Conservation (phyloP, 2,329 filamentous ascomycete genomes). For the Trichoderma lentiforme region DNA sequence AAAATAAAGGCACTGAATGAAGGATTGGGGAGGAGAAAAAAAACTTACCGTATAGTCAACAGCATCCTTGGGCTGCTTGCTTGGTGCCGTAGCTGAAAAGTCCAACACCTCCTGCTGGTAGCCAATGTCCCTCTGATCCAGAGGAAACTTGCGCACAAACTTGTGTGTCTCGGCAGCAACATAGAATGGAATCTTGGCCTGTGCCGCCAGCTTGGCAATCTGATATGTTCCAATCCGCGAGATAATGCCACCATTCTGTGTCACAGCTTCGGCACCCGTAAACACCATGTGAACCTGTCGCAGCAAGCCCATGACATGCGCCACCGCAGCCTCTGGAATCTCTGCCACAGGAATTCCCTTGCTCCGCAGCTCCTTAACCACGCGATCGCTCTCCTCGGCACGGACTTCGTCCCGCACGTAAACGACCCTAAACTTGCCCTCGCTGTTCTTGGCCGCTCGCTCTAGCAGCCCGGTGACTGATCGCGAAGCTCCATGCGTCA, state of each 20-base stretch:
- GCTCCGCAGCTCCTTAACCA: constrained; percentile 67
- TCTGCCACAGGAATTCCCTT: constrained; percentile 76
- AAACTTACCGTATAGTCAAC: constrained; percentile 67
- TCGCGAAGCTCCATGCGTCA: constrained; percentile 85
- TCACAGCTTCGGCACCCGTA: constrained; percentile 77
- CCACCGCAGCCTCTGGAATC: constrained; percentile 60
- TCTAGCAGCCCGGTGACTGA: constrained; percentile 76
- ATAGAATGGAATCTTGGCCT: constrained; percentile 72
- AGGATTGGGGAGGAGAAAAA: neutral
- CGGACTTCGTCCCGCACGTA: constrained; percentile 64
- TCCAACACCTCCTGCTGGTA: constrained; percentile 74
- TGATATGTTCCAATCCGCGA: constrained; percentile 83
- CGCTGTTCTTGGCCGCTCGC: constrained; percentile 59
- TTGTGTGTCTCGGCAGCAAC: constrained; percentile 96
- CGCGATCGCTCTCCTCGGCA: constrained; percentile 61
- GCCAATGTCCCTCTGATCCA: constrained; percentile 77
- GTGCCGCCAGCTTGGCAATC: constrained; percentile 75
- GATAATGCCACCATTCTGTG: constrained; percentile 91
- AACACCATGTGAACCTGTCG: constrained; percentile 63
- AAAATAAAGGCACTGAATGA: neutral
- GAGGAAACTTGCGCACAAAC: constrained; percentile 82
- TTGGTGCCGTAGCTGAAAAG: constrained; percentile 56
- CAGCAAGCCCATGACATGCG: constrained; percentile 63
- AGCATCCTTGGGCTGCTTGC: constrained; percentile 48
- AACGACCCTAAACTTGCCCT: constrained; percentile 75